Evolutionary conservation across 1,139 yeast species (phyloP), one percentile per base, ranked within the genome.

Genomic region (Candida sp.): DNA sequence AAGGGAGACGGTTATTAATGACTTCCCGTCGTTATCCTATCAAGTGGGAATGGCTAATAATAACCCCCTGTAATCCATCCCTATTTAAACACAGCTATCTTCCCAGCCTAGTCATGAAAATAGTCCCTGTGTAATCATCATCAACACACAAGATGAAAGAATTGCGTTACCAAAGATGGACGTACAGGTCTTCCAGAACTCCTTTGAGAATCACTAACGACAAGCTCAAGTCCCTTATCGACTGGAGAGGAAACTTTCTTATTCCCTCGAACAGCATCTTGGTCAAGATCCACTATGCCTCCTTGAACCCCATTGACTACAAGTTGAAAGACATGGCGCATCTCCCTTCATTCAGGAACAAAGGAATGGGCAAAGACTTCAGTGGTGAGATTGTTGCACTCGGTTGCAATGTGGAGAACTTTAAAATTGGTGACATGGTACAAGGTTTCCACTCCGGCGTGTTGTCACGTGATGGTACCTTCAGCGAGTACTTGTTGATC

Each of bases 291-390:
- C 72, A 70, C 40, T 75, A 83, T 12, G 85, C 85, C 1, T 79
- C 87, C 0, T 68, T 87, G 47, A 89, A 88, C 59, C 94, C 96
- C 0, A 74, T 87, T 42, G 96, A 89, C 63, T 54, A 80, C 48
- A 69, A 85, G 49, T 60, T 85, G 47, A 70, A 75, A 57, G 71
- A 77, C 53, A 63, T 67, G 49, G 63, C 56, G 60, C 68, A 59
- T 56, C 39, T 50, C 46, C 43, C 42, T 8, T 39, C 26, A 17
- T 35, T 44, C 26, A 12, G 27, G 7, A n/a, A 25, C 28, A 30
- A 41, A 23, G 90, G 90, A 7, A 61, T 85, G 26, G 92, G 93
- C 3, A 72, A 83, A 52, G 96, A 90, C 59, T 88, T 79, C 60
- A 67, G 88, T 7, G 96, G 96, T 32, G 70, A 72, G 1, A 73